phyloP scores from a whole-genome alignment of 108 stramenopile species.

The Schizochytrium sp. region DNA sequence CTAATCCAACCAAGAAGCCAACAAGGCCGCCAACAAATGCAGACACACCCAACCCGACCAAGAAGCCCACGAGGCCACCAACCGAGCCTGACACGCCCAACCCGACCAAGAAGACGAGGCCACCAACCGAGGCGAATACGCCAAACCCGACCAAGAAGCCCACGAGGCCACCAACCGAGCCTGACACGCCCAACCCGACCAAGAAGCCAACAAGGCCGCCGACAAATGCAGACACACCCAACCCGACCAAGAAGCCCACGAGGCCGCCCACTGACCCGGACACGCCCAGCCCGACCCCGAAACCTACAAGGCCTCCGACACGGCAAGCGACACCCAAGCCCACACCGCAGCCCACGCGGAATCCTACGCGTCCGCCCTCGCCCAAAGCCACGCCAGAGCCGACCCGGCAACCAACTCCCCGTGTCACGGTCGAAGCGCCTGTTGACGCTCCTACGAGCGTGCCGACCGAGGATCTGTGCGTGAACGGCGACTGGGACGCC shows the following conservation, averaged over 20 bases:
- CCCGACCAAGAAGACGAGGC: not conserved
- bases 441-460: not conserved
- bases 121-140: not conserved
- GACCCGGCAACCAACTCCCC: not conserved
- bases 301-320: not conserved
- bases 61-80: not conserved
- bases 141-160: not conserved
- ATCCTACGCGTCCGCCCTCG: not conserved
- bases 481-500: not conserved
- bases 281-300: not conserved
- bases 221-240: not conserved
- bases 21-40: not conserved
- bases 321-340: not conserved
- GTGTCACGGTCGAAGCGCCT: not conserved
- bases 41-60: not conserved
- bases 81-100: not conserved
- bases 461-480: not conserved
- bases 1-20: not conserved
- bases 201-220: not conserved
- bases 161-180: not conserved
- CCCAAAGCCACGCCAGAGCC: not conserved
- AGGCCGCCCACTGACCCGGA: not conserved
- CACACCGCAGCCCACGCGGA: not conserved
- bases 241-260: not conserved
- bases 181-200: not conserved